Base-by-base conservation (phyloP, 352 stramenopile species). In the Pythium aristosporum region DNA sequence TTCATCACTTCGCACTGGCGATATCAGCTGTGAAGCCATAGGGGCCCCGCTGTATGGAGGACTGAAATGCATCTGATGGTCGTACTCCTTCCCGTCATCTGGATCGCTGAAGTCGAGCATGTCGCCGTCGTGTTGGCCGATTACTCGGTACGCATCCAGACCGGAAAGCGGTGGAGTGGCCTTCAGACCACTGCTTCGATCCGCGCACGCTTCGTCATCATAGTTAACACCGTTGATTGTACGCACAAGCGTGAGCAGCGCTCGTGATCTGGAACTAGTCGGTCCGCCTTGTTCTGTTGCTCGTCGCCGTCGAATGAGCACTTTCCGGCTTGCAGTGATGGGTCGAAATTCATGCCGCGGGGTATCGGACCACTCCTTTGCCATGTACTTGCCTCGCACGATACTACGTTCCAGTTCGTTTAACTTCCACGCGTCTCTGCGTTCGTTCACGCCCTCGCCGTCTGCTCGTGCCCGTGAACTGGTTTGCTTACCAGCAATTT, bases 351-450 rank as follows among this genome's bases (percentile, higher is more conserved):
- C 63, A 25, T 80, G 75, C 16, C 81, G 64, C 50, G 53, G 54
- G 54, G 61, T 44, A 37, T 30, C 47, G 9, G 56, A 50, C 47
- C 84, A 87, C 12, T 57, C 25, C 2, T 60, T 42, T 0, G 82
- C 68, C 7, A 77, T 75, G 43, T 87, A 93, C 41, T 78, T 82
- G 8, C 72, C 65, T 12, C 64, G 50, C 0, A 73, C 75, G 15
- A 90, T 77, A 32, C 77, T 70, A 51, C 64, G 67, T 55, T 93
- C 84, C n/a, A 84, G 71, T 16, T 91, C 84, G 30, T 74, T 90
- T 3, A 93, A 63, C 37, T 84, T 77, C 84, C 84, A 93, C 23
- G 43, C 48, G 34, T 72, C 65, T 23, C 39, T 57, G 55, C 48
- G 63, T 36, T 64, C 65, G 34, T 12, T 42, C 5, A 12, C 15